Conservation (phyloP, 2,329 filamentous ascomycete genomes). For the Ceratocystis huliohia region DNA sequence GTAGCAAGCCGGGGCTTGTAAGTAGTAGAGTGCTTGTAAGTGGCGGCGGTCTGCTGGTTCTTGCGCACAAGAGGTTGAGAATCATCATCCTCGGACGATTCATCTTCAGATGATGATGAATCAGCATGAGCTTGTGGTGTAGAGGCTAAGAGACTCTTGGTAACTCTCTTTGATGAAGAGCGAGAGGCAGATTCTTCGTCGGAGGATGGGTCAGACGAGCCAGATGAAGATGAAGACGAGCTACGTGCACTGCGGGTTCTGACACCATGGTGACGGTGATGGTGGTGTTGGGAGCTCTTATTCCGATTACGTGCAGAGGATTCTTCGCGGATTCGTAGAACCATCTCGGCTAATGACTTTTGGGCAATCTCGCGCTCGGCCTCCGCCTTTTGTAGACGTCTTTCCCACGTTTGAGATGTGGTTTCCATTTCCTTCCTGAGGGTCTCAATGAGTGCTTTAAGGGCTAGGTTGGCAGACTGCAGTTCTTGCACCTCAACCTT, state of each 20-base stretch:
- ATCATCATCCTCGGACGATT: conserved; percentile 9
- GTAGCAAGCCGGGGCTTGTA: too few relatives aligned
- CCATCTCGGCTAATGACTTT: conserved; percentile 74
- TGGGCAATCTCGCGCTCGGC: conserved; percentile 58
- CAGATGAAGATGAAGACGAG: conserved; percentile 12
- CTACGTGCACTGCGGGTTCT: conserved; percentile 4
- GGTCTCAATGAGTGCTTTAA: conserved; percentile 58
- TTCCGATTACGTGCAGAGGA: conserved; percentile 9
- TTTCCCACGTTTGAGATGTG: not conserved
- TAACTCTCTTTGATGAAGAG: not conserved
- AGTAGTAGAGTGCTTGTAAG: not conserved
- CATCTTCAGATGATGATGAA: conserved; percentile 14
- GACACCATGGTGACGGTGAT: not conserved
- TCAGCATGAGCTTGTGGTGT: not conserved
- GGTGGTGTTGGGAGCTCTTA: conserved; percentile 2
- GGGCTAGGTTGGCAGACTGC: conserved; percentile 27
- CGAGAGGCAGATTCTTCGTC: not conserved
- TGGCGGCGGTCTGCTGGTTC: not conserved
- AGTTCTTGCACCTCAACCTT: conserved; percentile 23
- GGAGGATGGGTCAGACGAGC: conserved; percentile 1
- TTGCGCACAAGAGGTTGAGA: not conserved
- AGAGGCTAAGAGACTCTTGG: not conserved
- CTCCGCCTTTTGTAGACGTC: conserved; percentile 51
- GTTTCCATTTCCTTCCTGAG: conserved; percentile 61
- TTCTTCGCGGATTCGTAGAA: conserved; percentile 54